Base-by-base conservation (phyloP, 1,139 yeast species). In the Schwanniomyces etchellsii region DNA sequence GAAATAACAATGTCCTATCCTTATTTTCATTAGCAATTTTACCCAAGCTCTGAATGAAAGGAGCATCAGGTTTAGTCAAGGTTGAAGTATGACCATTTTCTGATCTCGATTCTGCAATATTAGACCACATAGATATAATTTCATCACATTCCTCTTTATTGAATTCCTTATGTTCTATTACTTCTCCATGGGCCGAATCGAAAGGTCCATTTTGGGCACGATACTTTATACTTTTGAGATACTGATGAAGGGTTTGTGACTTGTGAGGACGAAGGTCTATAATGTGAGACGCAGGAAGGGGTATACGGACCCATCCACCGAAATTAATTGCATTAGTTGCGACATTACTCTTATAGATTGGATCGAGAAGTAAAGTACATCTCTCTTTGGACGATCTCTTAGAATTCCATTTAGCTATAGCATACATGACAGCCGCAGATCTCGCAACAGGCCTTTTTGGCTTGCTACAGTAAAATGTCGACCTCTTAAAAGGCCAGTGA, bases 401-500 rank as follows among this genome's bases (percentile, higher is more conserved):
- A 11, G 42, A 30, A 39, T 64, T 64, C 65, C 68, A 64, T 16
- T 53, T 45, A 0, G 60, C 43, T 25, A 64, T 45, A 1, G 70
- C 61, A 25, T 63, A 48, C 37, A 61, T 44, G 2, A 65, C 53
- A 5, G 68, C 69, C 2, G 68, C 67, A 24, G 58, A 47, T 25
- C 70, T 44, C 3, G 70, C 68, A 12, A 64, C 58, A 2, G 71
- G 70, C 34, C 57, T 52, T 29, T 49, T 55, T 6, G 68, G 53
- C 4, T 55, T 49, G 20, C 62, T 46, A 16, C 64, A 56, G 39
- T 58, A 65, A 35, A 64, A 60, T 4, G 63, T 59, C 4, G 65
- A 47, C 39, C 66, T 58, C 22, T 64, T 48, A 38, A 64, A 64
- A n/a, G 71, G 71, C 71, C 71, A 64, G 36, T 65, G 71, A 36